Percentiles rank a stretch among this genome's conserved stretches.
These are phyloP conservation scores for Trametes versicolor DNA, from an alignment of 1,284 basidiomycete species.

Conservation along the genomic window DNA sequence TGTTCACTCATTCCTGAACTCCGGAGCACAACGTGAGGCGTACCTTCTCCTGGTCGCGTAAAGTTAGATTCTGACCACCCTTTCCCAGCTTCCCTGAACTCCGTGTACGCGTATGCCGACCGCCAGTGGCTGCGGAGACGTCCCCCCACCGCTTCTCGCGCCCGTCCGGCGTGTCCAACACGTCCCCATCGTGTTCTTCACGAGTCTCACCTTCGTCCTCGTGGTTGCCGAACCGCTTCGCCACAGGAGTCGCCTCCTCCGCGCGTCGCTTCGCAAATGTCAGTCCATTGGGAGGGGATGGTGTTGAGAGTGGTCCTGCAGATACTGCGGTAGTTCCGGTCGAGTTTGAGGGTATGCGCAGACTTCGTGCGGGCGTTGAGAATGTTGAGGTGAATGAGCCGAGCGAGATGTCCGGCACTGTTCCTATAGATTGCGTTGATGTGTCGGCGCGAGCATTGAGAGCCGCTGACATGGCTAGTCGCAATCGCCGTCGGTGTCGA, in stretches of 20 bases:
- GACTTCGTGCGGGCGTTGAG: constrained; percentile 61
- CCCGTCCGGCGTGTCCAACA: constrained; percentile 62
- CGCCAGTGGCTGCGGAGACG: constrained; percentile 56
- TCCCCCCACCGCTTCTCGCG: constrained; percentile 60
- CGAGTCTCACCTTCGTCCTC: constrained; percentile 38
- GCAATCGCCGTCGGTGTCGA: constrained; percentile 19
- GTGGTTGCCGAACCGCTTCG: constrained; percentile 41
- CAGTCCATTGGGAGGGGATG: constrained; percentile 53
- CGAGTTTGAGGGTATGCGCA: constrained; percentile 62
- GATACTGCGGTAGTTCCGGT: constrained; percentile 64
- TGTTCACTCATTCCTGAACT: constrained; percentile 34
- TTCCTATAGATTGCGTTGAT: constrained; percentile 54
- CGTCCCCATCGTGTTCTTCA: constrained; percentile 52
- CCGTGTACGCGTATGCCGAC: constrained; percentile 55
- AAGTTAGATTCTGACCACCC: constrained; percentile 73
- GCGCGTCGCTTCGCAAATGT: constrained; percentile 39
- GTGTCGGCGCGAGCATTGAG: constrained; percentile 46
- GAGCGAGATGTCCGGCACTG: constrained; percentile 70
- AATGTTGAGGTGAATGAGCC: constrained; percentile 65
- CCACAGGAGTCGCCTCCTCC: constrained; percentile 45
- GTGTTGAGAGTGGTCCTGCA: constrained; percentile 61
- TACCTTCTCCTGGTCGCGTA: constrained; percentile 96
- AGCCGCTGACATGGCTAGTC: constrained; percentile 44
- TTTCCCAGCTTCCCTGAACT: constrained; percentile 55
- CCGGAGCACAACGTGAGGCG: constrained; percentile 34